Percentiles rank a stretch among this genome's conserved stretches.
Evolutionary conservation across 257 asterid species (phyloP).

Genomic region (Solanum neorickii): DNA sequence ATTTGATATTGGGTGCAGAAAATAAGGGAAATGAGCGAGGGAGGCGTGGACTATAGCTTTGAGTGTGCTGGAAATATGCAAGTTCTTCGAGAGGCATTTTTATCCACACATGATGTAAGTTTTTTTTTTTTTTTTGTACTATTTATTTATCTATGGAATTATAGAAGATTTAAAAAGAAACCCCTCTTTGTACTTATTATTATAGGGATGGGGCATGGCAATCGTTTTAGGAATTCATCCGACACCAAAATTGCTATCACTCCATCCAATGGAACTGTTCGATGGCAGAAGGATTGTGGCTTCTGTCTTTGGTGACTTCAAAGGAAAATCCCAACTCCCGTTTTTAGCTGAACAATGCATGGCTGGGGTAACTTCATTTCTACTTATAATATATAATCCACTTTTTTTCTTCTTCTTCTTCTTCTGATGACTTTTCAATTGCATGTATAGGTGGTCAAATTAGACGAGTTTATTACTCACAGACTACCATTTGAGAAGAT

Average conservation of each 20-base stretch:
- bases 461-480: conserved; percentile 84
- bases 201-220: conserved; percentile 90
- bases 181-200: background rate
- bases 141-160: background rate
- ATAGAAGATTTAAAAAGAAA: no score
- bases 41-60: conserved; percentile 89
- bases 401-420: background rate
- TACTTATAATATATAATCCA: background rate
- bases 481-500: conserved; percentile 58
- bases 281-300: conserved; percentile 75
- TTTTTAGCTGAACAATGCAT: conserved; percentile 49
- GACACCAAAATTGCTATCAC: conserved; percentile 56
- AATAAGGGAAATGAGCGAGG: conserved; percentile 65
- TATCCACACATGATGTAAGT: conserved; percentile 75
- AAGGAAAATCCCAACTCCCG: conserved; percentile 80
- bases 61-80: conserved; percentile 83
- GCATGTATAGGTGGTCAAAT: conserved; percentile 42
- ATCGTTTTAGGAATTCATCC: conserved; percentile 70
- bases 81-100: conserved; percentile 82
- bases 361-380: conserved; percentile 35
- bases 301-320: conserved; percentile 80
- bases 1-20: conserved; percentile 25
- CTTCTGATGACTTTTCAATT: background rate
- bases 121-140: background rate
- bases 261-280: conserved; percentile 91